A percentile compares a stretch with the other conserved stretches of the same genome.
phyloP scores from a whole-genome alignment of 1,284 basidiomycete species.

The Hymenochaete sp. region DNA sequence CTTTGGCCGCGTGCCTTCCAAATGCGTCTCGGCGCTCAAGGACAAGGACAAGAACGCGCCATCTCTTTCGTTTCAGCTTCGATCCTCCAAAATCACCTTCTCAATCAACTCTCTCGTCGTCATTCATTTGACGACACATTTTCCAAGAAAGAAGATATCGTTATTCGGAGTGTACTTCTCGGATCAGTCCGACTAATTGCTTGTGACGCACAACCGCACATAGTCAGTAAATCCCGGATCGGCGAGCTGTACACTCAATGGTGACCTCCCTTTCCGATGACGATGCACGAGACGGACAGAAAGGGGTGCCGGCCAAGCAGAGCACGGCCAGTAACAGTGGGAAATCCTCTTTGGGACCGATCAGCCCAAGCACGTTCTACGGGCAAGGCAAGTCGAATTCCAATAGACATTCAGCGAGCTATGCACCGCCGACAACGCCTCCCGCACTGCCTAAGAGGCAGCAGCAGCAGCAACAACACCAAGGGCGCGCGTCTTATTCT shows the following conservation, averaged over 20 bases:
- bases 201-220: neutral
- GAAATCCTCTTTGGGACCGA: neutral
- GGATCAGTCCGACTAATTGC: too few relatives aligned
- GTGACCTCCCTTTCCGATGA: conserved; percentile 4
- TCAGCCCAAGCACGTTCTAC: conserved; percentile 11
- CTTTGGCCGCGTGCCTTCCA: too few relatives aligned
- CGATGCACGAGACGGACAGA: too few relatives aligned
- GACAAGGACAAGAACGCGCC: too few relatives aligned
- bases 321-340: neutral
- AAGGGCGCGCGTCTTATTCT: too few relatives aligned
- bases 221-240: neutral
- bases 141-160: too few relatives aligned
- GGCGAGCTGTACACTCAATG: conserved; percentile 3
- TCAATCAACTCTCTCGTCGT: too few relatives aligned
- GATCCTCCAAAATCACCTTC: too few relatives aligned
- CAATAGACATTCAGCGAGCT: neutral
- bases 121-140: too few relatives aligned
- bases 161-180: too few relatives aligned
- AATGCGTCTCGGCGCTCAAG: too few relatives aligned
- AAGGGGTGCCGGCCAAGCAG: neutral
- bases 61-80: too few relatives aligned
- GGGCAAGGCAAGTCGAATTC: neutral
- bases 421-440: conserved; percentile 5
- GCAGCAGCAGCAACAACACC: neutral
- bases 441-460: conserved; percentile 19